A percentile compares a stretch with the other conserved stretches of the same genome.
phyloP scores from a whole-genome alignment of 495 filamentous ascomycete genomes.

The Ascodesmis nigricans region DNA sequence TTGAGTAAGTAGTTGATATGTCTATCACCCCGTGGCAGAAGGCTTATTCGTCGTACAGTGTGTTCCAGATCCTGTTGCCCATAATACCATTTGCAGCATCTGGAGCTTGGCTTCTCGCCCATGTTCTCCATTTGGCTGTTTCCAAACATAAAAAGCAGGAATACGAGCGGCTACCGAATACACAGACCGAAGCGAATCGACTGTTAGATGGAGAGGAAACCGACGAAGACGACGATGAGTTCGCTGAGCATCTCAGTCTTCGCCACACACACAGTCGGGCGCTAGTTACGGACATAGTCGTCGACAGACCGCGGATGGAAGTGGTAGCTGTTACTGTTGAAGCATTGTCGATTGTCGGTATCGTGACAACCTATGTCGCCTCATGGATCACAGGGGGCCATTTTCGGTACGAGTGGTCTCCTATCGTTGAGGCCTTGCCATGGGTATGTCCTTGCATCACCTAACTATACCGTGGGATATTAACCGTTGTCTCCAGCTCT shows the following conservation, averaged over 20 bases:
- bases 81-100: conserved; percentile 48
- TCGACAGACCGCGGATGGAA: conserved; percentile 58
- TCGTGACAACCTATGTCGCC: conserved; percentile 48
- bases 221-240: conserved; percentile 36
- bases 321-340: conserved; percentile 46
- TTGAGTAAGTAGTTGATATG: conserved; percentile 62
- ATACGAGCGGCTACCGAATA: conserved; percentile 30
- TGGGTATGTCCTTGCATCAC: conserved; percentile 20
- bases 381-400: too few relatives aligned
- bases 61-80: conserved; percentile 66
- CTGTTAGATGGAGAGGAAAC: conserved; percentile 23
- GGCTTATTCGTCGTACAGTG: conserved; percentile 30
- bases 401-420: too few relatives aligned
- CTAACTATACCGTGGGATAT: background rate
- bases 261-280: conserved; percentile 38
- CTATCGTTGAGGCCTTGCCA: too few relatives aligned
- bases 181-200: conserved; percentile 26
- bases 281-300: conserved; percentile 41
- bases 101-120: conserved; percentile 37
- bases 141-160: conserved; percentile 25
- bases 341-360: conserved; percentile 44
- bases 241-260: conserved; percentile 42
- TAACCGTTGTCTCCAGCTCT: background rate
- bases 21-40: background rate
- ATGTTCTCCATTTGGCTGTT: conserved; percentile 29